Percentiles rank a stretch among this genome's conserved stretches.
Evolutionary conservation across 163 green algal genomes (phyloP).

Genomic region (Scenedesmus sp.): DNA sequence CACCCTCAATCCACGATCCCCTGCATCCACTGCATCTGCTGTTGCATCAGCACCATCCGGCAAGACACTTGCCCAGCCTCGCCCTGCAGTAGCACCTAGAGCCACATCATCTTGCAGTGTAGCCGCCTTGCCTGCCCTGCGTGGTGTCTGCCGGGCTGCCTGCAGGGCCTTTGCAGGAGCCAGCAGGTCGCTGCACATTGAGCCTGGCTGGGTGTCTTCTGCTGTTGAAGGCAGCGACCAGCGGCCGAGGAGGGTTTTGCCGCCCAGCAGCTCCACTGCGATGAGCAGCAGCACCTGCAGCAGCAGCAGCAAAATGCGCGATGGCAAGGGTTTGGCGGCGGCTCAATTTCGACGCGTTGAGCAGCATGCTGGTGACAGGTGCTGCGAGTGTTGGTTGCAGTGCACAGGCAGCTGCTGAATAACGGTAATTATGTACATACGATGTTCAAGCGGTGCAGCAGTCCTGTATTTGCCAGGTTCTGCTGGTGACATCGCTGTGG

Average conservation of each 20-base stretch:
- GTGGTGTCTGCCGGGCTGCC: not conserved
- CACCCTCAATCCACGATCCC: not conserved
- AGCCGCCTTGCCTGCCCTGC: not conserved
- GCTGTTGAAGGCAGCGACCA: not conserved
- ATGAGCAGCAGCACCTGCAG: constrained; percentile 32
- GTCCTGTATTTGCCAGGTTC: not conserved
- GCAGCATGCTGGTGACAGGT: not conserved
- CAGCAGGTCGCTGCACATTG: not conserved
- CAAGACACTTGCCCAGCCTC: not conserved
- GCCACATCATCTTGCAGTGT: not conserved
- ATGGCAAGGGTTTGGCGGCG: not conserved
- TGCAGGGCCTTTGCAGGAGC: not conserved
- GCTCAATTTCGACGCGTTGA: no score
- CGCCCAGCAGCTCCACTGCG: constrained; percentile 10
- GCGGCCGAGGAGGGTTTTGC: not conserved
- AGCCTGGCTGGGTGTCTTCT: not conserved
- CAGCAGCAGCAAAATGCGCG: not conserved
- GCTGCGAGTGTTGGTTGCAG: not conserved
- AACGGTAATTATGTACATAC: no score
- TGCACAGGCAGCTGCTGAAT: no score
- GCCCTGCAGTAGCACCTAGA: not conserved
- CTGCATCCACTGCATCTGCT: not conserved
- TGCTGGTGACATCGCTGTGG: not conserved
- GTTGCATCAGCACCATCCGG: not conserved
- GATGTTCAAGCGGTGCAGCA: no score